Evolutionary conservation across 352 stramenopile genomes (phyloP).

Genomic region (Phytopythium delawarense): DNA sequence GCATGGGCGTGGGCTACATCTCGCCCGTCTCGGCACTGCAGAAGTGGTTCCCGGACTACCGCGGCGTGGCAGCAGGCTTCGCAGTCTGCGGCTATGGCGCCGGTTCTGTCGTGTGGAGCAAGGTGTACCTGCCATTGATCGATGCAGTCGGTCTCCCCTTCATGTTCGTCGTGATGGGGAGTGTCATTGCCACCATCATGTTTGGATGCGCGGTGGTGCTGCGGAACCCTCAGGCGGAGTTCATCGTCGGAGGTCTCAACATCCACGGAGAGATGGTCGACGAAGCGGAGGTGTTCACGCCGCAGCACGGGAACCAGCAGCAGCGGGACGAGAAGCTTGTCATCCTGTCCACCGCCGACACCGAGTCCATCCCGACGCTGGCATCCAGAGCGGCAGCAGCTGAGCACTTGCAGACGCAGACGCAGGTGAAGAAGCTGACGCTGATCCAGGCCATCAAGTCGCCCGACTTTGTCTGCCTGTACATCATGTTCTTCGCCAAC

Average conservation of each 20-base stretch:
- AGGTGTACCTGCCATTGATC: conserved; percentile 49
- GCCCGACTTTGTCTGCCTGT: conserved; percentile 58
- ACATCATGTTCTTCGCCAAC: conserved; percentile 65
- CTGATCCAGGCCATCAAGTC: conserved; percentile 53
- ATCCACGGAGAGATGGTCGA: conserved; percentile 48
- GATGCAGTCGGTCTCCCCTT: conserved; percentile 37
- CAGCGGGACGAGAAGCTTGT: conserved; percentile 29
- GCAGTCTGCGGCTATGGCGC: conserved; percentile 54
- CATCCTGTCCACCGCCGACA: conserved; percentile 31
- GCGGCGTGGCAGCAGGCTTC: conserved; percentile 52
- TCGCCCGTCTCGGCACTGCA: conserved; percentile 58
- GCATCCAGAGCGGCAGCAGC: conserved; percentile 15
- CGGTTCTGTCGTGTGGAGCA: conserved; percentile 51
- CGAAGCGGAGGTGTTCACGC: conserved; percentile 17
- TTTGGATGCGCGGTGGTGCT: conserved; percentile 37
- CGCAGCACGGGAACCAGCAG: conserved; percentile 1
- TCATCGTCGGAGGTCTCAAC: conserved; percentile 43
- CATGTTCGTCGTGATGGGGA: conserved; percentile 41
- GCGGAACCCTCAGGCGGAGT: conserved; percentile 42
- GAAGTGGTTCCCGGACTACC: conserved; percentile 71
- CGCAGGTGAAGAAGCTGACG: conserved; percentile 41
- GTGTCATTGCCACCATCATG: conserved; percentile 31
- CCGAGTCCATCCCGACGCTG: conserved; percentile 37
- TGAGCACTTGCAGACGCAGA: conserved; percentile 17
- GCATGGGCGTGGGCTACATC: conserved; percentile 65